Evolutionary conservation across 768 basidiomycete species (phyloP).

Genomic region (Dentipellis fragilis): DNA sequence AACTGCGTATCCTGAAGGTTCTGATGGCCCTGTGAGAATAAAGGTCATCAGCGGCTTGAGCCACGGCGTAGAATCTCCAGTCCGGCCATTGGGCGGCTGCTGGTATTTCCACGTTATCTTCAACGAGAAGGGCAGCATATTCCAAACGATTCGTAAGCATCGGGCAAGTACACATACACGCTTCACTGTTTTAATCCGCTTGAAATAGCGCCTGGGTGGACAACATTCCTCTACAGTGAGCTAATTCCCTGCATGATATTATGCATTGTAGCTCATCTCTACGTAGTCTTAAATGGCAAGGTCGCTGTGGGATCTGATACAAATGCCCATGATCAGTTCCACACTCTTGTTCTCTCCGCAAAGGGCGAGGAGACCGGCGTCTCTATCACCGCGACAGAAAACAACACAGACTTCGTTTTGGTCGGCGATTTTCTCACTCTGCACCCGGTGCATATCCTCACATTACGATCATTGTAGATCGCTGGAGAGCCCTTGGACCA

Average conservation of each 20-base stretch:
- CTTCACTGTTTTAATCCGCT: background rate
- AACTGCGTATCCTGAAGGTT: slow-evolving; percentile 60
- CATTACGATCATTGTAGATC: background rate
- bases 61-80: slow-evolving; percentile 79
- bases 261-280: slow-evolving; percentile 1
- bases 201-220: slow-evolving; percentile 70
- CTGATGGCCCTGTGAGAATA: slow-evolving; percentile 50
- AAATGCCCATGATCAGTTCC: slow-evolving; percentile 42
- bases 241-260: background rate
- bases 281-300: slow-evolving; percentile 54
- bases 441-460: too few relatives aligned
- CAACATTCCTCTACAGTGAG: slow-evolving; percentile 73
- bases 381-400: slow-evolving; percentile 42
- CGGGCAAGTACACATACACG: background rate
- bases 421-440: slow-evolving; percentile 26
- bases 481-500: slow-evolving; percentile 55
- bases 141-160: slow-evolving; percentile 68
- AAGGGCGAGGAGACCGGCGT: slow-evolving; percentile 56
- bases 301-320: slow-evolving; percentile 47
- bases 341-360: slow-evolving; percentile 79
- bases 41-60: slow-evolving; percentile 88
- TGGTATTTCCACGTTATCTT: slow-evolving; percentile 85
- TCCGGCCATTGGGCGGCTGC: slow-evolving; percentile 85
- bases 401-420: slow-evolving; percentile 66
- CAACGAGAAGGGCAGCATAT: slow-evolving; percentile 50